Evolutionary conservation across 2,329 filamentous ascomycete genomes (phyloP), one percentile per base, ranked within the genome.

Genomic region (Rutstroemia sp.): DNA sequence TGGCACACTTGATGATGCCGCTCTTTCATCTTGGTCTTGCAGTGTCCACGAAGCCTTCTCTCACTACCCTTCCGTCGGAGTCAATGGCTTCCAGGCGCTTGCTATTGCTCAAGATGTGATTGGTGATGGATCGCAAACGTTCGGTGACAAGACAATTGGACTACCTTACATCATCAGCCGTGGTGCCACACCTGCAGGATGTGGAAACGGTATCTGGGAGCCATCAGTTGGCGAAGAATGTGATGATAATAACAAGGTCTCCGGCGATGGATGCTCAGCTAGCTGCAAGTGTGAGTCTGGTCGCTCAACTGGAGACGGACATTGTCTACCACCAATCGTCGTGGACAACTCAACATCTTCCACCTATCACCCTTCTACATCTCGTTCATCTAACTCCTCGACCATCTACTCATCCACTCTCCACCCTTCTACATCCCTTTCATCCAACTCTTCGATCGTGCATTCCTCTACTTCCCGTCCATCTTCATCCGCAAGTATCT

Each of bases 101-200:
- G 73, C 72, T 42, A 72, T 75, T 42, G 71, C 73, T 3, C 60
- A 70, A 38, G 70, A 71, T 54, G 67, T 70, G 45, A 68, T 69
- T 1, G 69, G 68, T 6, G 60, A 60, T 2, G 72, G 72, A 3
- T 60, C 70, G 14, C 67, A 64, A 50, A 63, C 63, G 2, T 75
- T 73, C 57, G 67, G 66, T 16, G 72, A 73, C 42, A 66, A 66
- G 9, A 69, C 67, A 14, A 64, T 60, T 7, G 73, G 73, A 23
- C 65, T 75, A 16, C 73, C 73, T 34, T 75, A 75, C 57, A 73
- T 75, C 56, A 67, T 75, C 48, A 71, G 72, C 21, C 71, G 72
- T 45, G 73, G 73, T 7, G 72, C 69, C 8, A 73, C 70, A 2
- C 72, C 73, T 3, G 60, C 69, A 10, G 72, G 71, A 19, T 75